Base-by-base conservation (phyloP, 2,329 filamentous ascomycete genomes). In the Cordyceps militaris region DNA sequence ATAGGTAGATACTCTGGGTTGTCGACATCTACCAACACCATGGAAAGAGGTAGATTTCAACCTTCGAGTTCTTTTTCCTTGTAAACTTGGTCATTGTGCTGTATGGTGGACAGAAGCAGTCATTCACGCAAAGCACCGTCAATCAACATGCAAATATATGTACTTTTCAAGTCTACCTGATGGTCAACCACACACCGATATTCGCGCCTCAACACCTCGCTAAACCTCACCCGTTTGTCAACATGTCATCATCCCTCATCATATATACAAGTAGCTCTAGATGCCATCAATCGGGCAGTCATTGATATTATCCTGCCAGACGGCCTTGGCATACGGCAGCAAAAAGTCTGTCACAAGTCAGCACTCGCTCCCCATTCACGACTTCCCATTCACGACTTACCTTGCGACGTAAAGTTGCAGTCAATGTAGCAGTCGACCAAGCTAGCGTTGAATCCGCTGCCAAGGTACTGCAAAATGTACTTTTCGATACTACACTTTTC, bases 401-500 rank as follows among this genome's bases (percentile, higher is more conserved):
- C 72, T 60, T 68, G 71, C 11, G 71, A 71, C 3, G 68, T 72
- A 59, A 74, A 75, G 58, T 71, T 70, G 52, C 69, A 68, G 58
- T 70, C 66, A 47, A 76, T 67, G 51, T 76, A 76, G 56, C 71
- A 71, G 28, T 65, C 63, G 4, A 75, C 70, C 60, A 70, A 66
- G 58, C 63, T 64, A 28, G 64, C 62, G 23, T 67, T 71, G 62
- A 70, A 76, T 14, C 59, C 63, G 2, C 65, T 63, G 19, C 73
- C 74, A 8, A 77, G 70, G 44, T 70, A 67, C 5, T 63, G 60
- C 23, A 76, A 63, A 16, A 77, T 62, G 42, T 70, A 66, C 14
- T 62, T 66, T 61, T 75, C 66, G 62, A 76, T 75, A 60, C 72
- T 74, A 43, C 38, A 58, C 21, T 34, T 24, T 32, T 21, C 30